Percentiles rank a stretch among this genome's conserved stretches.
phyloP scores from a whole-genome alignment of 2,329 filamentous ascomycete genomes.

The Aspergillus costaricaensis region DNA sequence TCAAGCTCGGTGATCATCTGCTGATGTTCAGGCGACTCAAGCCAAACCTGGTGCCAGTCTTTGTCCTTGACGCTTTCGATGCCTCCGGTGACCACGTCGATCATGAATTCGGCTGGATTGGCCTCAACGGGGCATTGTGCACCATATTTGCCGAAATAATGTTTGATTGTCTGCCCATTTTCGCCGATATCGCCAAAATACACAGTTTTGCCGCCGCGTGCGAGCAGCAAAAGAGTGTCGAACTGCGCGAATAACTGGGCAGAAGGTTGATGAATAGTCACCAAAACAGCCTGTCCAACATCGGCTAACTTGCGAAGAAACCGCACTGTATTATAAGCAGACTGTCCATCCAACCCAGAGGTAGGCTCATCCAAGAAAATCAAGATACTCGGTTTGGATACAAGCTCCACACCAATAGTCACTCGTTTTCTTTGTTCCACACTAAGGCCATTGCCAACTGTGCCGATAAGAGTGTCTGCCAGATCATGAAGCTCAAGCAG shows the following conservation, averaged over 20 bases:
- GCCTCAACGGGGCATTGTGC: constrained; percentile 52
- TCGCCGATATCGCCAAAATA: constrained; percentile 66
- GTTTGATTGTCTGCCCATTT: constrained; percentile 55
- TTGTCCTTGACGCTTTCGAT: not conserved
- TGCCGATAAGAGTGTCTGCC: constrained; percentile 81
- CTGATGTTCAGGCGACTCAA: not conserved
- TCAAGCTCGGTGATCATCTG: not conserved
- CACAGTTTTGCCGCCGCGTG: constrained; percentile 62
- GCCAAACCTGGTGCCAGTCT: not conserved
- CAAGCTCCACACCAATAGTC: constrained; percentile 88
- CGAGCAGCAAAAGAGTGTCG: constrained; percentile 62
- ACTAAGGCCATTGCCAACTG: constrained; percentile 71
- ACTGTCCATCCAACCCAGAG: constrained; percentile 87
- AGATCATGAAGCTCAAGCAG: constrained; percentile 85
- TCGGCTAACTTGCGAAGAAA: constrained; percentile 83
- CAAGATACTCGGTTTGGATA: constrained; percentile 81
- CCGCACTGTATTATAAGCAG: constrained; percentile 83
- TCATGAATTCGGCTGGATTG: constrained; percentile 73
- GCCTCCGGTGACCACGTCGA: constrained; percentile 42
- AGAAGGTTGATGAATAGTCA: constrained; percentile 90
- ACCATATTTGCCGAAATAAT: constrained; percentile 65
- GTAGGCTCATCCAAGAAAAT: constrained; percentile 91
- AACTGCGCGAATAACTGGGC: constrained; percentile 88
- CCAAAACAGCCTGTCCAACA: constrained; percentile 82
- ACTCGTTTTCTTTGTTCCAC: constrained; percentile 68